Base-by-base conservation (phyloP, 129 eudicot species). In the Pittosporum tobira region DNA sequence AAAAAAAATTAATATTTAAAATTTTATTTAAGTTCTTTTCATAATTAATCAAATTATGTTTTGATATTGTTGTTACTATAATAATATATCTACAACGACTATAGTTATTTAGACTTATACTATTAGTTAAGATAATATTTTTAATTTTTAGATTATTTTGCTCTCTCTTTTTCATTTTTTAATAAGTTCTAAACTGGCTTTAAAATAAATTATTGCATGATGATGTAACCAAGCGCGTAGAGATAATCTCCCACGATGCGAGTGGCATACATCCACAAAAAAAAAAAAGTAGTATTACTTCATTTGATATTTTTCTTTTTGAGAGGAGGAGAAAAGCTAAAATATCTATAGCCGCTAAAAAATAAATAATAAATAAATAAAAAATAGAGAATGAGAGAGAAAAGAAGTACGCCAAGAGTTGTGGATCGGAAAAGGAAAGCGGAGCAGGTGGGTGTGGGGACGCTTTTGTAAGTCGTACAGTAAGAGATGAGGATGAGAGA, bases 341-440 rank as follows among this genome's bases (percentile, higher is more conserved):
- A 79, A 75, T 67, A 79, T 71, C 81, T 65, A 18, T 40, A 55
- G 64, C 73, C 73, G 69, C 67, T 59, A 38, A 72, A 79, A 66
- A 48, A 48, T 9, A 23, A n/a, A 29, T 9, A 7, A 57, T 2
- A 3, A n/a, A 48, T n/a, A 19, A 19, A 16, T 23, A 15, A 10
- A 36, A 10, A 36, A 36, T 4, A 36, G 53, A 15, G 24, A 4
- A 11, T 1, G 18, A 22, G 31, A 23, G 18, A 59, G 46, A 45
- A 1, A 36, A 2, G 3, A 13, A 7, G 27, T 1, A 34, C 11
- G 16, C 66, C 68, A 58, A 56, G 58, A 73, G 56, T 61, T 73
- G 61, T 57, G 71, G 79, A 73, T 69, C 62, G 16, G n/a, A 27
- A 69, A 51, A 59, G 14, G 54, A 65, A 60, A 47, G 16, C 12